Conservation (phyloP, 768 basidiomycete species). For the Hortiboletus campestris region DNA sequence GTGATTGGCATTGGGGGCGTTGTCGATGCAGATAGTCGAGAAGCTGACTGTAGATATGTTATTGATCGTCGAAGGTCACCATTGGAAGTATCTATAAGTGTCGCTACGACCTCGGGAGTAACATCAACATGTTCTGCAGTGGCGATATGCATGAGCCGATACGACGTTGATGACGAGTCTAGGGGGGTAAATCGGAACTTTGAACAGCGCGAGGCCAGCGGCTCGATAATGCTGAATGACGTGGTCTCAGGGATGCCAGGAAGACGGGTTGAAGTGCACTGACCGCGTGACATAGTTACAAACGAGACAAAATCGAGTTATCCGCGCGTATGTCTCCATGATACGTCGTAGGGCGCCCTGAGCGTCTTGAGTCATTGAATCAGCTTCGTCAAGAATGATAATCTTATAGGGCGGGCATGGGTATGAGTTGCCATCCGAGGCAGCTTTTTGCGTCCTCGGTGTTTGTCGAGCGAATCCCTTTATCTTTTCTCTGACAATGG, state of each 20-base stretch:
- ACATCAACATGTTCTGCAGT: constrained; percentile 66
- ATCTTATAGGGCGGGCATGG: constrained; percentile 99
- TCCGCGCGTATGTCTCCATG: constrained; percentile 98
- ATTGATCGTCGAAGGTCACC: constrained; percentile 97
- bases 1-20: constrained; percentile 73
- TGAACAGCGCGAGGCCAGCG: constrained; percentile 96
- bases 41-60: constrained; percentile 95
- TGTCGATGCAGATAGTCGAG: constrained; percentile 77
- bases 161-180: constrained; percentile 70
- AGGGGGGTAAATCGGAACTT: constrained; percentile 98
- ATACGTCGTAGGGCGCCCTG: constrained; percentile 96
- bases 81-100: constrained; percentile 76
- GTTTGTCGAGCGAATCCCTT: constrained; percentile 96
- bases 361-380: constrained; percentile 99
- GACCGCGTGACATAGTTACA: constrained; percentile 99
- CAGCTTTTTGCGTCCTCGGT: constrained; percentile 68
- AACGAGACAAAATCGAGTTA: constrained; percentile 96
- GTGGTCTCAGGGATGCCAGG: not conserved
- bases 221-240: constrained; percentile 85
- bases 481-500: constrained; percentile 96
- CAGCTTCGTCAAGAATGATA: constrained; percentile 97
- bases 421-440: constrained; percentile 81
- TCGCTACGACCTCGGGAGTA: constrained; percentile 55
- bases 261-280: constrained; percentile 17
- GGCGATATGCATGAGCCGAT: constrained; percentile 80